These are phyloP conservation scores for Scutellaria minor DNA, from an alignment of 257 asterid species.

Conservation along the genomic window DNA sequence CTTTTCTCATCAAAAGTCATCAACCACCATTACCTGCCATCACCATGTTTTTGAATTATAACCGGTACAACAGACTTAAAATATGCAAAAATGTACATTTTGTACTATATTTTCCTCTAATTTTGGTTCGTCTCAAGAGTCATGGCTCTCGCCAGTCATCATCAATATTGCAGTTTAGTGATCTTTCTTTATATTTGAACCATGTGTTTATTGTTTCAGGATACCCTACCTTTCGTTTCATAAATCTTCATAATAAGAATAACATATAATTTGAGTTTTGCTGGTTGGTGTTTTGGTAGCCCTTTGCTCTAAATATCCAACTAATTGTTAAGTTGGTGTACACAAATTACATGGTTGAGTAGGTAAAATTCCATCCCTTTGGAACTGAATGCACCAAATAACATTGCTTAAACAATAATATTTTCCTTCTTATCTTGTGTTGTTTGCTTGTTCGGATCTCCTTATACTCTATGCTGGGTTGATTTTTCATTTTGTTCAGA, in stretches of 20 bases:
- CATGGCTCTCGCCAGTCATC: constrained; percentile 10
- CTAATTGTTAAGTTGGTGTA: too few relatives aligned
- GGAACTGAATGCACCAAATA: not conserved
- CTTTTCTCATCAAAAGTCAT: not conserved
- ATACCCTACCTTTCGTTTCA: not conserved
- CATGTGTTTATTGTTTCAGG: constrained; percentile 13
- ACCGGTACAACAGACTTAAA: constrained; percentile 3
- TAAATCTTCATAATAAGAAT: constrained; percentile 13
- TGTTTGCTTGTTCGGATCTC: constrained; percentile 22
- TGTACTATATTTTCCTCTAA: not conserved
- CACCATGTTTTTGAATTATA: constrained; percentile 21
- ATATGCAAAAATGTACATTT: constrained; percentile 16
- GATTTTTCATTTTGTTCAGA: constrained; percentile 20
- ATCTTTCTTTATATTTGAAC: constrained; percentile 16
- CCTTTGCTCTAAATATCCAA: constrained; percentile 4
- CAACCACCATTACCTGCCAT: constrained; percentile 26
- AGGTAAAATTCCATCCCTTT: too few relatives aligned
- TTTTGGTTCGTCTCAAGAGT: constrained; percentile 19
- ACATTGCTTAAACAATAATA: not conserved
- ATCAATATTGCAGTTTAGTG: not conserved
- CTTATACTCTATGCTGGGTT: constrained; percentile 18
- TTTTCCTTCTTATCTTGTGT: not conserved
- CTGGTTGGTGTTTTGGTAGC: constrained; percentile 17
- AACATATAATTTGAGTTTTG: not conserved
- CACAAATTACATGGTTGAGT: too few relatives aligned